These are phyloP conservation scores for Plectosphaerella sp. DNA, from an alignment of 2,329 filamentous ascomycete species.

Conservation along the genomic window DNA sequence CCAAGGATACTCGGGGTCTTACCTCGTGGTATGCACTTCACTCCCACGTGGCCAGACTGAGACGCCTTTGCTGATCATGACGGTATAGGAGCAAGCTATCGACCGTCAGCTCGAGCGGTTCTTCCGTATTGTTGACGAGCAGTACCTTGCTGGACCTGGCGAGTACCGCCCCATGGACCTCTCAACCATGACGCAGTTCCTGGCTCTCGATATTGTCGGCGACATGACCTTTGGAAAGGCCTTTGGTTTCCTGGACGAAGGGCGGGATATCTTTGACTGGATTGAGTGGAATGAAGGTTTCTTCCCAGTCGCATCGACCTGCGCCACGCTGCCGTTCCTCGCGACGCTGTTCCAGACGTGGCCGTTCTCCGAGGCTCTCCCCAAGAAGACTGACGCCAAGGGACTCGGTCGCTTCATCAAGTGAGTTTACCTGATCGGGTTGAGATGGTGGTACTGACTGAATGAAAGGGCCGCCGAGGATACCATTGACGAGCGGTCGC, in stretches of 20 bases:
- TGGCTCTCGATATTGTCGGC: slow-evolving; percentile 50
- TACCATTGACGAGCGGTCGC: background rate
- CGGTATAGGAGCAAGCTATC: slow-evolving; percentile 37
- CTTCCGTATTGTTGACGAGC: slow-evolving; percentile 38
- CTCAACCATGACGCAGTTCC: slow-evolving; percentile 44
- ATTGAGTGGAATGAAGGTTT: slow-evolving; percentile 38
- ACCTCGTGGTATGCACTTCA: background rate
- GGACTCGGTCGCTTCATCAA: slow-evolving; percentile 34
- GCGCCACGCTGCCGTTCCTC: slow-evolving; percentile 31
- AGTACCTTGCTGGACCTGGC: slow-evolving; percentile 36
- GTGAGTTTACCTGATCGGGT: slow-evolving; percentile 16
- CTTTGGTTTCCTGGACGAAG: slow-evolving; percentile 45
- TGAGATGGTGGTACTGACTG: slow-evolving; percentile 2
- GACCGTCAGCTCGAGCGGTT: slow-evolving; percentile 33
- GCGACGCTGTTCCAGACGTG: slow-evolving; percentile 27
- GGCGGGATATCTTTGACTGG: slow-evolving; percentile 42
- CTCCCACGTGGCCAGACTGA: background rate
- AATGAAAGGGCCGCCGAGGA: slow-evolving; percentile 2
- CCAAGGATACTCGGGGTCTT: slow-evolving; percentile 28
- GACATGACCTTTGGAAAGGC: slow-evolving; percentile 46
- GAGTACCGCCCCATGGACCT: slow-evolving; percentile 38
- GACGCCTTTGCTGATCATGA: slow-evolving; percentile 7
- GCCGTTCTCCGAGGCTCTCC: slow-evolving; percentile 29
- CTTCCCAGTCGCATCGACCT: slow-evolving; percentile 28
- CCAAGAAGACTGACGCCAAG: slow-evolving; percentile 28